These are phyloP conservation scores for Globisporangium canariense DNA, from an alignment of 352 stramenopile genomes.

Conservation along the genomic window DNA sequence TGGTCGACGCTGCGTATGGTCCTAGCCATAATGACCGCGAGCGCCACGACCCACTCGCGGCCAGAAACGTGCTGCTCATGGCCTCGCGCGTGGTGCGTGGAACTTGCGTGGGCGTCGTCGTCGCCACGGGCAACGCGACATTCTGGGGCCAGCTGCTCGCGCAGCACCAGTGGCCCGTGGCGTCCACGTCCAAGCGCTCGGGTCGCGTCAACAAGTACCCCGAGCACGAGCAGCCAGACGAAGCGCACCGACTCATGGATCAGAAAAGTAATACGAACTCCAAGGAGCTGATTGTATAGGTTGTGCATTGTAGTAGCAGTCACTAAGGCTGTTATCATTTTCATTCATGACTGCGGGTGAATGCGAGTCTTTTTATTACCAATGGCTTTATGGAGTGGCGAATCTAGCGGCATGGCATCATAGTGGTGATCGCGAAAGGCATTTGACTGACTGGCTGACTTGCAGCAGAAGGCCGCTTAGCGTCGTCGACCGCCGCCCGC, in stretches of 20 bases:
- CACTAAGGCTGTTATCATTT: background rate
- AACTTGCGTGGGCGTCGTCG: constrained; percentile 55
- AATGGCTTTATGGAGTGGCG: no score
- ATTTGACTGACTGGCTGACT: constrained; percentile 1
- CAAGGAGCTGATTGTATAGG: constrained; percentile 6
- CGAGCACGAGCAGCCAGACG: constrained; percentile 12
- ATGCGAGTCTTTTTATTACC: constrained; percentile 4
- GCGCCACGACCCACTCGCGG: constrained; percentile 23
- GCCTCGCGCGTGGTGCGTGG: constrained; percentile 50
- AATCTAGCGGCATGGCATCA: background rate
- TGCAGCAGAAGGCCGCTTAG: constrained; percentile 19
- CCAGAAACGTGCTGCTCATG: constrained; percentile 75
- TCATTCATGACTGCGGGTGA: background rate
- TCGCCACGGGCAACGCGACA: constrained; percentile 69
- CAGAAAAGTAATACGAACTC: background rate
- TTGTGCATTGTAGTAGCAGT: background rate
- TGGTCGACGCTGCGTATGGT: background rate
- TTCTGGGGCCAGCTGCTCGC: constrained; percentile 64
- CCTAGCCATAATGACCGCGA: constrained; percentile 4
- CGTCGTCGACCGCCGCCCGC: constrained; percentile 31
- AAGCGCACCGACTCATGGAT: constrained; percentile 10
- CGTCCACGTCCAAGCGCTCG: constrained; percentile 8
- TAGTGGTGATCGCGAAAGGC: background rate
- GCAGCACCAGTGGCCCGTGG: constrained; percentile 55
- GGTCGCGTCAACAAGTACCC: constrained; percentile 8